A percentile compares a stretch with the other conserved stretches of the same genome.
These are phyloP conservation scores for Cyphellophora attinorum DNA, from an alignment of 2,329 filamentous ascomycete species.

Conservation along the genomic window DNA sequence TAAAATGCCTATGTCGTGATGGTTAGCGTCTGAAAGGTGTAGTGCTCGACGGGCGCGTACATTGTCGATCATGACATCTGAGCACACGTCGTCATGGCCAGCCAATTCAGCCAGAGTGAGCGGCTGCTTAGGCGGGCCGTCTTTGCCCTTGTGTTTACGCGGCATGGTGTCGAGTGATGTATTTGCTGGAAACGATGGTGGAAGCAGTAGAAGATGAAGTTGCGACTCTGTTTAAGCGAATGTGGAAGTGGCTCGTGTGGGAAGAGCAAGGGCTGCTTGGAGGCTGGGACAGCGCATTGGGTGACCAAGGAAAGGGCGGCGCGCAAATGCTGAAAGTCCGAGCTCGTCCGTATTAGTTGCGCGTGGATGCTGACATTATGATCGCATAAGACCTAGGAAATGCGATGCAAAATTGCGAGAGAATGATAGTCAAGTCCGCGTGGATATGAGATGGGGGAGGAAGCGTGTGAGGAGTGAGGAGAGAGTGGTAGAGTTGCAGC, in stretches of 20 bases:
- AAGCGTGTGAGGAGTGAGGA: background rate
- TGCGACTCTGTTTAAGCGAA: no score
- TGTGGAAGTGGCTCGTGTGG: no score
- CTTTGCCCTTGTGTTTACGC: conserved; percentile 9
- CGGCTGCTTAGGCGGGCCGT: conserved; percentile 42
- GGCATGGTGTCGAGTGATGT: conserved; percentile 13
- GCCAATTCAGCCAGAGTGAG: conserved; percentile 81
- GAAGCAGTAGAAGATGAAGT: no score
- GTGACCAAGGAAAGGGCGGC: background rate
- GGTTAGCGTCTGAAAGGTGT: background rate
- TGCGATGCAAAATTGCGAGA: no score
- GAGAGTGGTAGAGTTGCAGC: background rate
- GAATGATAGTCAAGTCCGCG: no score
- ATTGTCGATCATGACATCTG: conserved; percentile 89
- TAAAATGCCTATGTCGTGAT: conserved; percentile 72
- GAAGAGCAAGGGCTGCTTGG: background rate
- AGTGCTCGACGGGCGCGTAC: conserved; percentile 45
- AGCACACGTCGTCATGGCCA: conserved; percentile 90
- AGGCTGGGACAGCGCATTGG: background rate
- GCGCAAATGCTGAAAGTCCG: background rate
- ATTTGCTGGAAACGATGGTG: no score
- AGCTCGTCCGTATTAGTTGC: background rate
- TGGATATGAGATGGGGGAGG: no score
- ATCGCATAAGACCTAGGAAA: no score
- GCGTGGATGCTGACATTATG: no score